Conservation (phyloP, 257 asterid genomes). For the Anisodus tanguticus region DNA sequence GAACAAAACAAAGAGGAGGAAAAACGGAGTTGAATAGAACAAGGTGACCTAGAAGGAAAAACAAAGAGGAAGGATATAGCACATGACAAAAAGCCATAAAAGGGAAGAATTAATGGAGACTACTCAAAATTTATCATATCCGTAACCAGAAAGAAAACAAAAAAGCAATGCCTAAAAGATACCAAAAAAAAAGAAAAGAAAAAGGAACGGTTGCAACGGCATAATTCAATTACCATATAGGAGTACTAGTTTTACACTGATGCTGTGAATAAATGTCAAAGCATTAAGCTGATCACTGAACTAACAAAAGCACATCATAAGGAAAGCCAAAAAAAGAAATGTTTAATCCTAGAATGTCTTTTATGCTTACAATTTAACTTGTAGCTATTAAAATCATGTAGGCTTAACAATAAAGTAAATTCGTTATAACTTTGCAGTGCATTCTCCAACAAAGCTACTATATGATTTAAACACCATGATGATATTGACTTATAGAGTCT, state of each 20-base stretch:
- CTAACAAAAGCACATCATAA: too few species aligned
- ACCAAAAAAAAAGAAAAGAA: neutral
- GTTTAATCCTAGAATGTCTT: neutral
- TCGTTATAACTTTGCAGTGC: neutral
- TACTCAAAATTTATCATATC: neutral
- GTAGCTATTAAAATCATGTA: neutral
- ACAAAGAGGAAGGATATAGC: neutral
- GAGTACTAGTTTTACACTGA: neutral
- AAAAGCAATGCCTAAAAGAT: neutral
- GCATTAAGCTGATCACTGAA: neutral
- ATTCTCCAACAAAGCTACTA: neutral
- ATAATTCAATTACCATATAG: neutral
- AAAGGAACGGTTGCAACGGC: neutral
- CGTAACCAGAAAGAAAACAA: neutral
- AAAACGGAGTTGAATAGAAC: neutral
- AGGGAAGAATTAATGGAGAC: neutral
- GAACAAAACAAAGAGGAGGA: neutral
- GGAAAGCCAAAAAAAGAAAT: too few species aligned
- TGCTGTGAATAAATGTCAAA: neutral
- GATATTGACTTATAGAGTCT: neutral
- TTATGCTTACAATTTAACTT: too few species aligned
- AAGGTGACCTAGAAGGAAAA: neutral
- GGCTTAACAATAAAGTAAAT: neutral
- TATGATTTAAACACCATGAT: neutral
- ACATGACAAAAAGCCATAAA: neutral